Conservation (phyloP, 495 filamentous ascomycete genomes). For the Staphylotrichum tortipilum region DNA sequence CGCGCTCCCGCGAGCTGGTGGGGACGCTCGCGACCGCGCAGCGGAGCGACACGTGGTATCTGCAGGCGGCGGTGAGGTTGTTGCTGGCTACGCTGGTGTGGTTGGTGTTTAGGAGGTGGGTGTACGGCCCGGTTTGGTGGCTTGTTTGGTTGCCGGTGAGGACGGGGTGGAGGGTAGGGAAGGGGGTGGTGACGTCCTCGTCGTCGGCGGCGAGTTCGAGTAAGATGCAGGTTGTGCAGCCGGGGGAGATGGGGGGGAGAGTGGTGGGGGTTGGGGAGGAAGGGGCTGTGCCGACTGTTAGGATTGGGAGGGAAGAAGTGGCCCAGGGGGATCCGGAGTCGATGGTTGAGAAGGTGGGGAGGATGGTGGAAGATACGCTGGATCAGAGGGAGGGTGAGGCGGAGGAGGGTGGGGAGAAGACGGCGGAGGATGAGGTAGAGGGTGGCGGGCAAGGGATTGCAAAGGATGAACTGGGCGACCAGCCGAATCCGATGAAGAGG, state of each 20-base stretch:
- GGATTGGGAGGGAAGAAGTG: conserved; percentile 17
- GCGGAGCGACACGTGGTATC: conserved; percentile 96
- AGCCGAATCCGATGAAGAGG: conserved; percentile 59
- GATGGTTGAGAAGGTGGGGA: conserved; percentile 41
- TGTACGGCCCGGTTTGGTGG: conserved; percentile 91
- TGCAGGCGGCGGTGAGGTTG: conserved; percentile 77
- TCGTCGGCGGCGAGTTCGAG: conserved; percentile 24
- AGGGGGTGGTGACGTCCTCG: conserved; percentile 16
- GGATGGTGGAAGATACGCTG: conserved; percentile 40
- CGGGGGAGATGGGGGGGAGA: conserved; percentile 9
- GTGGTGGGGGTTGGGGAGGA: conserved; percentile 39
- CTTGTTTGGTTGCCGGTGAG: conserved; percentile 69
- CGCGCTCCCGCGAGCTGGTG: conserved; percentile 63
- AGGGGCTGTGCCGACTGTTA: conserved; percentile 39
- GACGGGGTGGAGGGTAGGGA: conserved; percentile 14
- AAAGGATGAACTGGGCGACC: conserved; percentile 36
- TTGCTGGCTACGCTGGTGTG: conserved; percentile 68
- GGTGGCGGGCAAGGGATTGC: no score
- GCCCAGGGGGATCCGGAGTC: conserved; percentile 21
- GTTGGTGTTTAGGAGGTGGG: conserved; percentile 71
- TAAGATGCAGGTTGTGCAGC: conserved; percentile 24
- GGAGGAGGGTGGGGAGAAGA: conserved; percentile 10
- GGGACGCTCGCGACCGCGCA: conserved; percentile 72
- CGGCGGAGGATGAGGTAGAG: conserved; percentile 3
- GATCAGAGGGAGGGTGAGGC: conserved; percentile 9